A percentile compares a stretch with the other conserved stretches of the same genome.
phyloP scores from a whole-genome alignment of 805 yeast species.

The Yamadazyma tumulicola region DNA sequence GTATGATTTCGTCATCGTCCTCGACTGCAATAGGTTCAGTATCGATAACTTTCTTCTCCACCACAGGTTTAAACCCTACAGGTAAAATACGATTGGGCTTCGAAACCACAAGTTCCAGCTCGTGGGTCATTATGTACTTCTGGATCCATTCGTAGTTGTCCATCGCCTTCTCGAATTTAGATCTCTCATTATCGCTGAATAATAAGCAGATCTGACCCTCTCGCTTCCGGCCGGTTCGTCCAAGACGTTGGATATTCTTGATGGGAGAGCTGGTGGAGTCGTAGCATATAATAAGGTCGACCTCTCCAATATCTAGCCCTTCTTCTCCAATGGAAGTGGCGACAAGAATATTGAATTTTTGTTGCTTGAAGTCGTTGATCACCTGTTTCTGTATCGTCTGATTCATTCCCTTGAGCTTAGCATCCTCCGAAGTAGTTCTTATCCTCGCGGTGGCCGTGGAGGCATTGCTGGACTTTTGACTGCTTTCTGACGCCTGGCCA shows the following conservation, averaged over 20 bases:
- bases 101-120: conserved; percentile 32
- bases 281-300: conserved; percentile 86
- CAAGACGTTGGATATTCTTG: conserved; percentile 92
- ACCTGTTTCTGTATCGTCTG: conserved; percentile 84
- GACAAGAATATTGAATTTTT: conserved; percentile 74
- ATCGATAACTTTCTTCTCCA: conserved; percentile 54
- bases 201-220: conserved; percentile 78
- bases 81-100: conserved; percentile 69
- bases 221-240: conserved; percentile 94
- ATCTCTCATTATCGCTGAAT: conserved; percentile 72
- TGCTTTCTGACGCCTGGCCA: conserved; percentile 74
- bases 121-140: conserved; percentile 53
- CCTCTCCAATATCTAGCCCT: conserved; percentile 98
- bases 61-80: conserved; percentile 46
- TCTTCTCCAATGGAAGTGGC: conserved; percentile 99
- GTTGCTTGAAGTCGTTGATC: conserved; percentile 68
- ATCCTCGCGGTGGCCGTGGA: conserved; percentile 22
- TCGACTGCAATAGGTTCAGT: conserved; percentile 61
- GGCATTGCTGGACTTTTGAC: conserved; percentile 31
- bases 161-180: conserved; percentile 80
- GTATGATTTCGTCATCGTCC: conserved; percentile 62
- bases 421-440: conserved; percentile 69
- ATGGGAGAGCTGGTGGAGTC: conserved; percentile 94
- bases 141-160: conserved; percentile 80
- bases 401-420: conserved; percentile 81